These are phyloP conservation scores for Leccinum olivaceopallidum DNA, from an alignment of 768 basidiomycete species.

Conservation along the genomic window DNA sequence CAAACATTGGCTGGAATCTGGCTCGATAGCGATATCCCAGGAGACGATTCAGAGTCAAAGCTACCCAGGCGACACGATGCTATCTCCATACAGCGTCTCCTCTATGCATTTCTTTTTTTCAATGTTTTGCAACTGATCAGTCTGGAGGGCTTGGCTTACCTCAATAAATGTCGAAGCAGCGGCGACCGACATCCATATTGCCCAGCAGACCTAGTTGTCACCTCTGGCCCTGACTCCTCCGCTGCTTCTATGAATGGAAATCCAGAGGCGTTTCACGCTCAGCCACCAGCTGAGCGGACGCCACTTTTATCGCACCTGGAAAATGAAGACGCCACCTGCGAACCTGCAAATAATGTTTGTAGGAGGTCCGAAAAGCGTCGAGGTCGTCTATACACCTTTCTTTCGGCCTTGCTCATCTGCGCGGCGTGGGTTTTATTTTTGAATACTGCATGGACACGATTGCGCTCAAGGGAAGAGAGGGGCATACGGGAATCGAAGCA, in stretches of 20 bases:
- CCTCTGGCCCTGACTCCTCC: not conserved
- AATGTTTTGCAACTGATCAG: conserved; percentile 57
- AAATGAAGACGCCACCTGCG: conserved; percentile 1
- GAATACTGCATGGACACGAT: conserved; percentile 55
- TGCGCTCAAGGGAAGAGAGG: conserved; percentile 46
- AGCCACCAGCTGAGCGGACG: conserved; percentile 11
- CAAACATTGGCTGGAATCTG: conserved; percentile 72
- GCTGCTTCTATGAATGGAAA: not conserved
- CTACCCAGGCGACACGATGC: conserved; percentile 29
- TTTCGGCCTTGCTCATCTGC: conserved; percentile 45
- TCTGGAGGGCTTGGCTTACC: conserved; percentile 48
- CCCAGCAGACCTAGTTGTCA: conserved; percentile 12
- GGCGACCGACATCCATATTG: conserved; percentile 18
- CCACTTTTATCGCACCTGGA: conserved; percentile 14
- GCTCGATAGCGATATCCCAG: conserved; percentile 44
- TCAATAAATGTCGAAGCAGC: conserved; percentile 45
- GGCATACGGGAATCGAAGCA: conserved; percentile 1
- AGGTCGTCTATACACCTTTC: conserved; percentile 49
- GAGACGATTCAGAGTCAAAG: not conserved
- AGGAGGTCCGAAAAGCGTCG: conserved; percentile 42
- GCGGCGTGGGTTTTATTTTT: conserved; percentile 67
- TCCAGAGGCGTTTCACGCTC: not conserved
- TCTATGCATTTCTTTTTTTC: conserved; percentile 55
- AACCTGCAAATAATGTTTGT: conserved; percentile 16
- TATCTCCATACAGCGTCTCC: conserved; percentile 50